phyloP scores from a whole-genome alignment of 495 filamentous ascomycete genomes.

The Penicillium atrosanguineum region DNA sequence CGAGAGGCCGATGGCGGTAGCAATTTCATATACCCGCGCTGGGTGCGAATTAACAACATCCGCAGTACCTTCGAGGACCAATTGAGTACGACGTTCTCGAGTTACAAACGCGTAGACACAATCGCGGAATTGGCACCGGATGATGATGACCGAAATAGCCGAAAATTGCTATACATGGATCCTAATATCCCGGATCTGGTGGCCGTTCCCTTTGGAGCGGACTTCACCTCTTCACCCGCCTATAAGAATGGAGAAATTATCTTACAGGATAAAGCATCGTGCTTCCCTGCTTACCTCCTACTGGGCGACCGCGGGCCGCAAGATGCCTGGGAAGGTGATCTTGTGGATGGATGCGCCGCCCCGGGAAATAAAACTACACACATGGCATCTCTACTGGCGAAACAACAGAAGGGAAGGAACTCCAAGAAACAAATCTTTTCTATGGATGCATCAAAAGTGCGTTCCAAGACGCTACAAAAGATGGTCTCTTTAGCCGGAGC shows the following conservation, averaged over 20 bases:
- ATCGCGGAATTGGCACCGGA: conserved; percentile 41
- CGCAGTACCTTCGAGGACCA: conserved; percentile 67
- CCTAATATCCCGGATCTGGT: conserved; percentile 77
- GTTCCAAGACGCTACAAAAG: conserved; percentile 70
- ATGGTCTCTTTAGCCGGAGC: conserved; percentile 80
- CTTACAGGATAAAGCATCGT: conserved; percentile 94
- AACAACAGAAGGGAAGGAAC: conserved; percentile 25
- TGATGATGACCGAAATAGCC: conserved; percentile 20
- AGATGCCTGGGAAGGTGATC: conserved; percentile 54
- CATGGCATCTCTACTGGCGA: conserved; percentile 67
- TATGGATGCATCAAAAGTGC: conserved; percentile 43
- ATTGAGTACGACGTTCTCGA: conserved; percentile 63
- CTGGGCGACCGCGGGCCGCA: conserved; percentile 48
- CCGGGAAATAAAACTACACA: conserved; percentile 98
- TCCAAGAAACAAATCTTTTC: conserved; percentile 34
- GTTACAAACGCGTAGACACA: conserved; percentile 48
- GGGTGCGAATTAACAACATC: conserved; percentile 84
- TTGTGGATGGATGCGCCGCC: conserved; percentile 88
- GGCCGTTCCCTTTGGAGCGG: conserved; percentile 65
- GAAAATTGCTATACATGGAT: conserved; percentile 58
- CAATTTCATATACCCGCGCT: conserved; percentile 63
- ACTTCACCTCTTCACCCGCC: conserved; percentile 65
- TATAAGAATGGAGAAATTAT: conserved; percentile 78
- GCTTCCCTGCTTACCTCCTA: conserved; percentile 82
- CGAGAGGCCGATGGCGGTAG: conserved; percentile 17